Evolutionary conservation across 306 rosid species (phyloP).

Genomic region (Cicer bijugum): DNA sequence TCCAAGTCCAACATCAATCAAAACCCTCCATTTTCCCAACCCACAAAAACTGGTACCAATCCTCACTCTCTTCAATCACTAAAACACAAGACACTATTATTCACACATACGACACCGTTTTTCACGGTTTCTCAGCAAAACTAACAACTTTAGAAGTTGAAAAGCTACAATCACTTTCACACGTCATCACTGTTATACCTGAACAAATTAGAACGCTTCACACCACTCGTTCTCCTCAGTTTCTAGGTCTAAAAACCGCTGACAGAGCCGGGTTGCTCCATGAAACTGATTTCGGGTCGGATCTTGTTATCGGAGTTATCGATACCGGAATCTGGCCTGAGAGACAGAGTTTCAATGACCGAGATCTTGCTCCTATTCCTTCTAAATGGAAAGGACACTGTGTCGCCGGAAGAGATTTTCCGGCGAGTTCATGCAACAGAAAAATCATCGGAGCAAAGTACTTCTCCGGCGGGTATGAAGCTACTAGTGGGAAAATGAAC

Average conservation of each 20-base stretch:
- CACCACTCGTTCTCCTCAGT: constrained; percentile 90
- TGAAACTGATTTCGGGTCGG: constrained; percentile 87
- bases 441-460: constrained; percentile 79
- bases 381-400: constrained; percentile 84
- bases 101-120: constrained; percentile 74
- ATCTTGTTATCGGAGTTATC: constrained; percentile 86
- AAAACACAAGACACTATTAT: constrained; percentile 22
- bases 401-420: constrained; percentile 56
- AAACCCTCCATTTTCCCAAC: constrained; percentile 86
- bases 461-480: constrained; percentile 73
- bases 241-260: constrained; percentile 73
- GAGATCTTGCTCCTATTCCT: constrained; percentile 67
- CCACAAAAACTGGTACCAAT: constrained; percentile 74
- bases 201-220: constrained; percentile 72
- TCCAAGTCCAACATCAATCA: constrained; percentile 64
- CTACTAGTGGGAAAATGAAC: constrained; percentile 79
- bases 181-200: constrained; percentile 64
- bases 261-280: constrained; percentile 70
- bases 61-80: constrained; percentile 62
- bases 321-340: constrained; percentile 95
- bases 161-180: constrained; percentile 54
- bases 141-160: constrained; percentile 60
- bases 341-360: constrained; percentile 74
- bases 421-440: constrained; percentile 65
- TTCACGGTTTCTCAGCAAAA: constrained; percentile 80